phyloP scores from a whole-genome alignment of 2,329 filamentous ascomycete species.

The Trichoderma breve region DNA sequence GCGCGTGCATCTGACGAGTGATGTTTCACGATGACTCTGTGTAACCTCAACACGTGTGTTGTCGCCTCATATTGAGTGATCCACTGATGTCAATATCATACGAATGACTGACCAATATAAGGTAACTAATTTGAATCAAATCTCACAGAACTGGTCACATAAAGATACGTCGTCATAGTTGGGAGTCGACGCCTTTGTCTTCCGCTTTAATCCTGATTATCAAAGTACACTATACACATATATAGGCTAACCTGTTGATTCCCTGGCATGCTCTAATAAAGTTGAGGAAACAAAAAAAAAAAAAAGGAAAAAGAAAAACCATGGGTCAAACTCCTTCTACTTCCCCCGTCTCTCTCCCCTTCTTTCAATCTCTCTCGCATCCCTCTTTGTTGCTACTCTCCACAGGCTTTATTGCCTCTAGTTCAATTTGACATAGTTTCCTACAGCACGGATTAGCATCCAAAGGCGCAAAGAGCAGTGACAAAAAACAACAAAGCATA shows the following conservation, averaged over 20 bases:
- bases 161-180: background rate
- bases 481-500: slow-evolving; percentile 39
- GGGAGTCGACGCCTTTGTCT: background rate
- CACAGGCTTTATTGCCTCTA: background rate
- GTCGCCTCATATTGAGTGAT: background rate
- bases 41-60: background rate
- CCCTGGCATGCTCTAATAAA: slow-evolving; percentile 13
- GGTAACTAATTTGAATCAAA: background rate
- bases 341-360: background rate
- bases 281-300: background rate
- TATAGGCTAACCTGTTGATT: slow-evolving; percentile 10
- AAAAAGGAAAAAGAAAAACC: background rate
- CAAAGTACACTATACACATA: slow-evolving; percentile 20
- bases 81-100: background rate
- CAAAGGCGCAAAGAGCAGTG: background rate
- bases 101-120: background rate
- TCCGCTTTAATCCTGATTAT: slow-evolving; percentile 19
- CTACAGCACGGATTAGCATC: background rate
- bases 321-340: background rate
- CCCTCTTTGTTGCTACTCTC: background rate
- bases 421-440: slow-evolving; percentile 20
- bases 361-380: background rate
- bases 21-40: background rate
- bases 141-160: too few relatives aligned
- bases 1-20: background rate